A percentile compares a stretch with the other conserved stretches of the same genome.
phyloP scores from a whole-genome alignment of 495 filamentous ascomycete species.

The Cetradonia linearis region DNA sequence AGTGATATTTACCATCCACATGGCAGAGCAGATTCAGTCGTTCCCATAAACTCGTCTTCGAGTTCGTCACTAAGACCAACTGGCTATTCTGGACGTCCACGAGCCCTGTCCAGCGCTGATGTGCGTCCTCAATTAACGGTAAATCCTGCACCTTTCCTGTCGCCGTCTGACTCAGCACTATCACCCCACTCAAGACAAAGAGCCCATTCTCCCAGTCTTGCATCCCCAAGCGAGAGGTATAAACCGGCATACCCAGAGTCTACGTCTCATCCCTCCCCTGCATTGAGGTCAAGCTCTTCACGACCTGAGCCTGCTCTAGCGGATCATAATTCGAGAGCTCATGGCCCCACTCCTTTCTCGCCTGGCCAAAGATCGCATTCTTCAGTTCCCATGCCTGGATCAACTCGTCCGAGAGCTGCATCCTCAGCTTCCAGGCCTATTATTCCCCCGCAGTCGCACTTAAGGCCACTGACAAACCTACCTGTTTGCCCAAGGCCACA shows the following conservation, averaged over 20 bases:
- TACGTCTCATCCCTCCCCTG: background rate
- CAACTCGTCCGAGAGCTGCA: constrained; percentile 4
- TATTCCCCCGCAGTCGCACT: constrained; percentile 1
- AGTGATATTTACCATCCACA: background rate
- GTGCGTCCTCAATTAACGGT: constrained; percentile 17
- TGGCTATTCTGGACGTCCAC: constrained; percentile 12
- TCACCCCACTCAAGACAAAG: constrained; percentile 3
- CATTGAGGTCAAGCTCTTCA: constrained; percentile 1
- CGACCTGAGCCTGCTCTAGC: constrained; percentile 7
- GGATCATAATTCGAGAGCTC: constrained; percentile 1
- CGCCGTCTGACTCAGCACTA: constrained; percentile 2
- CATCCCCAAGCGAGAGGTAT: constrained; percentile 12
- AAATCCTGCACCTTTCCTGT: constrained; percentile 7
- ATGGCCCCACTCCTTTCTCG: background rate
- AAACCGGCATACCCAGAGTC: constrained; percentile 8
- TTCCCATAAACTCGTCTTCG: background rate
- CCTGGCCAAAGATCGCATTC: constrained; percentile 2
- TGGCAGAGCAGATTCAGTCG: background rate
- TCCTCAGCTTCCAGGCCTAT: constrained; percentile 8
- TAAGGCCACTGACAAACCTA: constrained; percentile 25
- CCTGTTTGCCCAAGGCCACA: constrained; percentile 46
- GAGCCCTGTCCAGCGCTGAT: constrained; percentile 17
- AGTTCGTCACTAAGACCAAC: constrained; percentile 8
- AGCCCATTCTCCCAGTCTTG: constrained; percentile 13
- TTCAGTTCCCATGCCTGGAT: constrained; percentile 8